Evolutionary conservation across 2,329 filamentous ascomycete species (phyloP), one percentile per base, ranked within the genome.

Genomic region (Aspergillus bombycis): DNA sequence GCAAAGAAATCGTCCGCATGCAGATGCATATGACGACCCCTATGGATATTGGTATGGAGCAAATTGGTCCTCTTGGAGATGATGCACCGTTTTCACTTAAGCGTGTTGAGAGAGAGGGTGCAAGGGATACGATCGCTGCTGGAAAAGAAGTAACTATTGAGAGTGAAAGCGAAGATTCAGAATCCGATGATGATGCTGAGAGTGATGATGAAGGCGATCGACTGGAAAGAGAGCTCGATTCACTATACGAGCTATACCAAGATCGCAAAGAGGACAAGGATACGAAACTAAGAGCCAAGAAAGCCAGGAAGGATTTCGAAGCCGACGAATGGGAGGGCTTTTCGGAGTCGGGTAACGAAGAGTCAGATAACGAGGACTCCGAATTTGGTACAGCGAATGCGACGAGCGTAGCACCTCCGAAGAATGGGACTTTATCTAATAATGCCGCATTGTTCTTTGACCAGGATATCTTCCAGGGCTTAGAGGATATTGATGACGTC

Each of bases 21-120:
- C 95, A 99, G 78, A 88, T 99, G 82, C 90, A 97, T 80, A 99
- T 99, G 95, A 90, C 90, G 2, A 91, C 93, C 0, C 95, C 95
- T 9, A 95, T 93, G 84, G 95, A 99, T 68, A 97, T 99, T 67
- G 95, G 95, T 72, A 87, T 96, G 81, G 95, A 97, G 75, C 93
- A 95, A 78, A 81, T 86, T 28, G 92, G 92, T 0, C 91, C 92
- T 0, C 83, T 87, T 57, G 94, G 92, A 28, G 89, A 93, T 48
- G 91, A 93, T 53, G 84, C 91, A 32, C 95, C 97, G 83, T 99
- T 99, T 76, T 88, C 88, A 3, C 84, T 98, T 54, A 96, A 93
- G 77, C 82, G 88, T 10, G 86, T 96, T 52, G 92, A 97, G 74
- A 91, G 92, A 75, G 87, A 88, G 21, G 88, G 89, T 54, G 89